Percentiles rank a stretch among this genome's conserved stretches.
Conservation (phyloP, 495 filamentous ascomycete genomes). For the Aspergillus nidulans region DNA sequence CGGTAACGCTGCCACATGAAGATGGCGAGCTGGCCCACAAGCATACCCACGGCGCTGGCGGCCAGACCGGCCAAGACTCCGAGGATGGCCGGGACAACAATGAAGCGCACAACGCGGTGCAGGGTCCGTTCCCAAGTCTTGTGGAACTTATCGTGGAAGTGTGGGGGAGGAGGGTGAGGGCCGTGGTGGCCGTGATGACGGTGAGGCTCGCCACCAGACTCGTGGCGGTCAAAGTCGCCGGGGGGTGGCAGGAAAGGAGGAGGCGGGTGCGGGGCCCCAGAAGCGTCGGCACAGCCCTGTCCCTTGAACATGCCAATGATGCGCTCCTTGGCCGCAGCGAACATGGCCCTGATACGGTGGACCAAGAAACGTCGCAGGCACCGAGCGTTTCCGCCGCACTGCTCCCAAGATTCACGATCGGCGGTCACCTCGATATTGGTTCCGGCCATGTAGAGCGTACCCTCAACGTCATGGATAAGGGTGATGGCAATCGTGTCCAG, state of each 20-base stretch:
- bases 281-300: conserved; percentile 21
- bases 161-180: conserved; percentile 25
- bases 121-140: conserved; percentile 39
- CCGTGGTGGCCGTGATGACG: conserved; percentile 22
- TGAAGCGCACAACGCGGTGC: conserved; percentile 45
- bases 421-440: conserved; percentile 35
- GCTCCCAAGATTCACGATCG: conserved; percentile 35
- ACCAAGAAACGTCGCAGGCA: conserved; percentile 39
- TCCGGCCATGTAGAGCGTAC: conserved; percentile 35
- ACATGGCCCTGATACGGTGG: conserved; percentile 34
- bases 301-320: conserved; percentile 31
- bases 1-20: conserved; percentile 49
- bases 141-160: conserved; percentile 29
- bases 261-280: too few relatives aligned
- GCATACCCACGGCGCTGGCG: conserved; percentile 51
- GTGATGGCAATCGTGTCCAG: conserved; percentile 45
- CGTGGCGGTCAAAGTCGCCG: conserved; percentile 13
- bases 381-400: conserved; percentile 37
- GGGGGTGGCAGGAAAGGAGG: conserved; percentile 2
- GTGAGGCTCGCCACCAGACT: conserved; percentile 16
- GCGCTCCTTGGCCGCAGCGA: conserved; percentile 38
- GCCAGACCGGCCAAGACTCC: conserved; percentile 47
- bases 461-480: conserved; percentile 33
- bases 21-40: conserved; percentile 46
- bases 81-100: conserved; percentile 42